These are phyloP conservation scores for Fomitopsis pulvina DNA, from an alignment of 768 basidiomycete species.

Conservation along the genomic window DNA sequence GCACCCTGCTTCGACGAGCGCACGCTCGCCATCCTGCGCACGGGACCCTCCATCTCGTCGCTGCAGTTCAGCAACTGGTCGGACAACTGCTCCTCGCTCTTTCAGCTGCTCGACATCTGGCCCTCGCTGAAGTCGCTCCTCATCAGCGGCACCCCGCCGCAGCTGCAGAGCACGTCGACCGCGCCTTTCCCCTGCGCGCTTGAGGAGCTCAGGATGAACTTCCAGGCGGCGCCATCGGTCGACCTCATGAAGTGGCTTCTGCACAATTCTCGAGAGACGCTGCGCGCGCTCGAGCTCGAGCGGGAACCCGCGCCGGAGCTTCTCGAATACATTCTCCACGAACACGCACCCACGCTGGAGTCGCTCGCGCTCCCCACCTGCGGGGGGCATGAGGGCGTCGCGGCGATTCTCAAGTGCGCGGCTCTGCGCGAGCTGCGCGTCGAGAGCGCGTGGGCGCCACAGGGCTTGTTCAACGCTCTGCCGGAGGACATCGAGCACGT, in stretches of 20 bases:
- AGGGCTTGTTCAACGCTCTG: constrained; percentile 40
- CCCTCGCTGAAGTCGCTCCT: constrained; percentile 45
- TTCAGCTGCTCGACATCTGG: constrained; percentile 61
- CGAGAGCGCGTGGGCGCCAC: constrained; percentile 45
- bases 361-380: constrained; percentile 56
- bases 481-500: constrained; percentile 47
- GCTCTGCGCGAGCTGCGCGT: constrained; percentile 48
- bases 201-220: constrained; percentile 53
- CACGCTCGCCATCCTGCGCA: constrained; percentile 44
- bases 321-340: constrained; percentile 46
- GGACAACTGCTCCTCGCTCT: constrained; percentile 46
- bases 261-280: constrained; percentile 42
- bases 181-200: constrained; percentile 43
- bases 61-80: constrained; percentile 72
- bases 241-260: constrained; percentile 70
- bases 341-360: constrained; percentile 42
- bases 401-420: constrained; percentile 39
- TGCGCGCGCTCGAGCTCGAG: constrained; percentile 50
- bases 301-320: constrained; percentile 51
- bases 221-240: constrained; percentile 53
- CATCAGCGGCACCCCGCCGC: constrained; percentile 47
- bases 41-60: constrained; percentile 46
- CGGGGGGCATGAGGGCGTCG: constrained; percentile 38
- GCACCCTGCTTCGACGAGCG: constrained; percentile 23
- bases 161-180: constrained; percentile 35